These are phyloP conservation scores for Hyphopichia homilentoma DNA, from an alignment of 805 yeast species.

Conservation along the genomic window DNA sequence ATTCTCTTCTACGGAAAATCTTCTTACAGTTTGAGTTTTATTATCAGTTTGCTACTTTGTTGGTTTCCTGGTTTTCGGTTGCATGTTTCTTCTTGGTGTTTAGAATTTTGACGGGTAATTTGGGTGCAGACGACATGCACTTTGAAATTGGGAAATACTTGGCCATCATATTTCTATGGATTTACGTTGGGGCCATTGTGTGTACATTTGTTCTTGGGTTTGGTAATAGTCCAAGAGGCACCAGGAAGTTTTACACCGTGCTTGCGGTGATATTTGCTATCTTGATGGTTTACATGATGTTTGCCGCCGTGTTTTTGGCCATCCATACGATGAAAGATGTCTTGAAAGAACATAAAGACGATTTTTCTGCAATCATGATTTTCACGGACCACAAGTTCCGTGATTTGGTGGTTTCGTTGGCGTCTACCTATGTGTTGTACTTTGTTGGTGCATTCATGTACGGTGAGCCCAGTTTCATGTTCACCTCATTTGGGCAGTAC, in stretches of 20 bases:
- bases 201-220: conserved; percentile 86
- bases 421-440: conserved; percentile 80
- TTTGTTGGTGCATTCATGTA: conserved; percentile 74
- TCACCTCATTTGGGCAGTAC: conserved; percentile 84
- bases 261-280: conserved; percentile 81
- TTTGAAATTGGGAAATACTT: conserved; percentile 74
- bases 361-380: conserved; percentile 43
- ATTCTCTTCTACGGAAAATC: conserved; percentile 73
- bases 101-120: conserved; percentile 76
- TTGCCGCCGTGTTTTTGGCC: conserved; percentile 80
- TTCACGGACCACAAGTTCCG: conserved; percentile 72
- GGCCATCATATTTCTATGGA: conserved; percentile 78
- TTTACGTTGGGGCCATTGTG: conserved; percentile 74
- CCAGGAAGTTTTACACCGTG: conserved; percentile 69
- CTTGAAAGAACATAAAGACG: conserved; percentile 37
- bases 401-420: conserved; percentile 81
- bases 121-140: conserved; percentile 58
- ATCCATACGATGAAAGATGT: conserved; percentile 65
- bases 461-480: conserved; percentile 90
- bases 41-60: conserved; percentile 69
- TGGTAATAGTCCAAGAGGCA: conserved; percentile 93
- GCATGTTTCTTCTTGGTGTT: conserved; percentile 90
- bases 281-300: conserved; percentile 83
- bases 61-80: conserved; percentile 89
- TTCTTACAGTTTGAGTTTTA: conserved; percentile 83